These are phyloP conservation scores for Yarrowia hollandica DNA, from an alignment of 805 yeast genomes.

Conservation along the genomic window DNA sequence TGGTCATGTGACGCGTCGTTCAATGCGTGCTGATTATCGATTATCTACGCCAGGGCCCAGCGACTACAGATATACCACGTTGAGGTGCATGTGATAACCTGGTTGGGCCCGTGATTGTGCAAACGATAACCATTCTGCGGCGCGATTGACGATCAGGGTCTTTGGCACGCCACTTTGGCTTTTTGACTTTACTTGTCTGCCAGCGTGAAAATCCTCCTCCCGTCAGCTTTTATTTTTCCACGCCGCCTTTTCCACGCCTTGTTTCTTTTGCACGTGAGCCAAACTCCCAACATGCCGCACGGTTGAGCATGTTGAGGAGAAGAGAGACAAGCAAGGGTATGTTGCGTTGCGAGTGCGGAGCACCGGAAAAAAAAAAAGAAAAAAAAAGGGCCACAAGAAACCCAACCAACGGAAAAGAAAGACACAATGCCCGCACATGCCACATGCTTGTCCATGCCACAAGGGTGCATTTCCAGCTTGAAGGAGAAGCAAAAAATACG, in stretches of 20 bases:
- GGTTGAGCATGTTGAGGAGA: conserved; percentile 7
- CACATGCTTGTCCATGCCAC: conserved; percentile 1
- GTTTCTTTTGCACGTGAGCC: too few relatives aligned
- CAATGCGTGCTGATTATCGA: too few relatives aligned
- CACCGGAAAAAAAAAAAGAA: too few relatives aligned
- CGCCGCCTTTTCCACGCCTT: too few relatives aligned
- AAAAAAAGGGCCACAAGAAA: not conserved
- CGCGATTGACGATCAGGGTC: conserved; percentile 24
- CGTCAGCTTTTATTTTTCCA: too few relatives aligned
- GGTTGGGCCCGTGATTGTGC: conserved; percentile 16
- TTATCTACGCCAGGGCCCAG: too few relatives aligned
- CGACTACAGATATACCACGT: too few relatives aligned
- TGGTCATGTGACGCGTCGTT: too few relatives aligned
- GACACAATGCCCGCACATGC: not conserved
- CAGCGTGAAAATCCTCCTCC: conserved; percentile 24
- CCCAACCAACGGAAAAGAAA: not conserved
- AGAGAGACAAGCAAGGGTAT: not conserved
- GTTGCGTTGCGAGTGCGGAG: too few relatives aligned
- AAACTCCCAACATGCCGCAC: too few relatives aligned
- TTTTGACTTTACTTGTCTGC: not conserved
- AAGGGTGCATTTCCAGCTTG: too few relatives aligned
- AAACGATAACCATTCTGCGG: not conserved
- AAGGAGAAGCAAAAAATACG: too few relatives aligned
- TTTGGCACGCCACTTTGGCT: not conserved
- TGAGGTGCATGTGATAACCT: not conserved